phyloP scores from a whole-genome alignment of 768 basidiomycete genomes.

The Dacryopinax primogenitus region DNA sequence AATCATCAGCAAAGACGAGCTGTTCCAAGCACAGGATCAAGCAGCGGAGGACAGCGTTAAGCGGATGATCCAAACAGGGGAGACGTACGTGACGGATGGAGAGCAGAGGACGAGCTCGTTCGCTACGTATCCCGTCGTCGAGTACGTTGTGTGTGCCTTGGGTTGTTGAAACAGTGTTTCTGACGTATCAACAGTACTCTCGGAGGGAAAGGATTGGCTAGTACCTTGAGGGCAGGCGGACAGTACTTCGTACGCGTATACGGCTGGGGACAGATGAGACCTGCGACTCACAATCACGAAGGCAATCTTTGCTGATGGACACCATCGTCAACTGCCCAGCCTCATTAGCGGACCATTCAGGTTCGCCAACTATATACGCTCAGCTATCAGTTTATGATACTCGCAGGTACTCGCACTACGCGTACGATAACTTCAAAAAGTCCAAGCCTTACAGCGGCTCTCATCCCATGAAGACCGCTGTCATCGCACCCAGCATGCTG shows the following conservation, averaged over 20 bases:
- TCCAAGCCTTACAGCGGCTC: not conserved
- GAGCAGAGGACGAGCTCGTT: not conserved
- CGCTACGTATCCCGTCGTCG: not conserved
- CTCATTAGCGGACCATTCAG: not conserved
- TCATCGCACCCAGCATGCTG: constrained; percentile 4
- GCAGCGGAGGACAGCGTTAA: not conserved
- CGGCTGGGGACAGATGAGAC: not conserved
- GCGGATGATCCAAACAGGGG: not conserved
- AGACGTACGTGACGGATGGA: constrained; percentile 4
- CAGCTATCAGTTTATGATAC: not conserved
- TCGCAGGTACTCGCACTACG: not conserved
- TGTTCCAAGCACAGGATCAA: not conserved
- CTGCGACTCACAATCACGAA: not conserved
- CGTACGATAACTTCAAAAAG: not conserved
- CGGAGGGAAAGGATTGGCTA: not conserved
- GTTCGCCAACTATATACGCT: not conserved
- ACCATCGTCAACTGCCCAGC: constrained; percentile 1
- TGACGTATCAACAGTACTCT: not conserved
- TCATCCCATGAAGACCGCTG: not conserved
- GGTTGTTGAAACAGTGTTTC: not conserved
- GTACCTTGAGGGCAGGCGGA: not conserved
- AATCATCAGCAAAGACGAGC: not conserved
- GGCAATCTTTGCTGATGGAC: not conserved
- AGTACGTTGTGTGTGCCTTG: not conserved
- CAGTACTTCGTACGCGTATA: not conserved